Conservation (phyloP, 345 rosid species). For the Bretschneidera sinensis region DNA sequence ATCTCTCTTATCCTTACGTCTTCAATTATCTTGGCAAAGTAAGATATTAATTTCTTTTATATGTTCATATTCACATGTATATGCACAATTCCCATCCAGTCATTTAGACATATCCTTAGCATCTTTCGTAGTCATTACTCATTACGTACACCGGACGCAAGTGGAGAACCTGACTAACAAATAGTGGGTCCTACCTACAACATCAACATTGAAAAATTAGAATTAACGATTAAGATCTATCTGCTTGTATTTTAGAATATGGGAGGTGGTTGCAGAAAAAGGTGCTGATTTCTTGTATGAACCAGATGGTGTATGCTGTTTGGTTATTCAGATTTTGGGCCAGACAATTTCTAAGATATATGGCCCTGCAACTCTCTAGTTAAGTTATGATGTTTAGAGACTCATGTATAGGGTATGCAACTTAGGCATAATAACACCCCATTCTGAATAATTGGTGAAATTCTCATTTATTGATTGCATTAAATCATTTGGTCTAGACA, state of each 20-base stretch:
- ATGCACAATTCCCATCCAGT: too few species aligned
- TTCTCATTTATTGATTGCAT: not conserved
- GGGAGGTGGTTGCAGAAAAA: too few species aligned
- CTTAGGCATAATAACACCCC: not conserved
- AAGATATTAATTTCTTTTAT: constrained; percentile 25
- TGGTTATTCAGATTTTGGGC: too few species aligned
- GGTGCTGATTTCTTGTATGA: too few species aligned
- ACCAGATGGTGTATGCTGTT: too few species aligned
- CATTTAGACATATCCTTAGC: too few species aligned
- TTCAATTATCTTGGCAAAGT: constrained; percentile 73
- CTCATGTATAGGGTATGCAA: not conserved
- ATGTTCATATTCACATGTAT: not conserved
- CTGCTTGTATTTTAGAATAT: too few species aligned
- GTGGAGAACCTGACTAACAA: not conserved
- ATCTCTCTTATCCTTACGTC: constrained; percentile 85
- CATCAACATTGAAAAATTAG: too few species aligned
- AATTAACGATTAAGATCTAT: too few species aligned
- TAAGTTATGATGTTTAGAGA: not conserved
- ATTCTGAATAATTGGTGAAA: not conserved
- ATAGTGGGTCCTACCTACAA: constrained; percentile 2
- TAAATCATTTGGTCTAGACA: not conserved
- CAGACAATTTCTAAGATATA: not conserved
- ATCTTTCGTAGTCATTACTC: too few species aligned
- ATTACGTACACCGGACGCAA: too few species aligned
- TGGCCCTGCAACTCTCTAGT: not conserved